These are phyloP conservation scores for Kwoniella bestiolae DNA, from an alignment of 768 basidiomycete genomes.

Conservation along the genomic window DNA sequence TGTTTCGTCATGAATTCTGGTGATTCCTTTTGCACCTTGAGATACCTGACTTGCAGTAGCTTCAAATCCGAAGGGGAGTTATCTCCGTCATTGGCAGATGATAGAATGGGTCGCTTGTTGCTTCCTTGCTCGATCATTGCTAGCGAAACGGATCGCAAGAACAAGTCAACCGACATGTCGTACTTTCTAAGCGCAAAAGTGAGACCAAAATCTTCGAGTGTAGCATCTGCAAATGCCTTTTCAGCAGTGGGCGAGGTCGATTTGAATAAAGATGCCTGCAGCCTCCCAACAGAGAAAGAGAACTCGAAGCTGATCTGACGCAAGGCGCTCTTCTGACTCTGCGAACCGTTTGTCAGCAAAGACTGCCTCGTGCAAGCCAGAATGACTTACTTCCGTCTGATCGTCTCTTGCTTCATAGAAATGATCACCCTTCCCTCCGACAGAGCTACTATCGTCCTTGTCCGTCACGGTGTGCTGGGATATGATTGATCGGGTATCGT, in stretches of 20 bases:
- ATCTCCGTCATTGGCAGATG: constrained; percentile 37
- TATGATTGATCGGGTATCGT: constrained; percentile 51
- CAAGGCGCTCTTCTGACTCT: constrained; percentile 59
- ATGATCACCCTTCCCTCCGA: constrained; percentile 46
- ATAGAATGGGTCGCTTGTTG: constrained; percentile 52
- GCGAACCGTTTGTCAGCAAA: too few species aligned
- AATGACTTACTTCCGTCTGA: constrained; percentile 64
- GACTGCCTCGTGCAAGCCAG: too few species aligned
- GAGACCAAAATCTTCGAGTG: constrained; percentile 77
- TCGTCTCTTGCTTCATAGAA: constrained; percentile 78
- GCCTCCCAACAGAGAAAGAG: constrained; percentile 80
- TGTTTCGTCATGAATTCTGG: constrained; percentile 80
- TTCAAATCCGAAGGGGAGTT: constrained; percentile 59
- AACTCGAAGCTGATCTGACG: constrained; percentile 76
- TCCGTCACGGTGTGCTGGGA: constrained; percentile 57
- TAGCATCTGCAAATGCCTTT: constrained; percentile 74
- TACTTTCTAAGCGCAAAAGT: constrained; percentile 75
- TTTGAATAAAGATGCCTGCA: constrained; percentile 79
- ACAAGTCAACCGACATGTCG: constrained; percentile 83
- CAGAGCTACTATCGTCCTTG: constrained; percentile 29
- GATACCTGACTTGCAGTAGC: constrained; percentile 77
- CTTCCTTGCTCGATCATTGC: constrained; percentile 67
- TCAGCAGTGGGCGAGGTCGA: constrained; percentile 69
- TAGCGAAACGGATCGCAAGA: constrained; percentile 77
- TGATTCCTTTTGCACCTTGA: constrained; percentile 77